Evolutionary conservation across 768 basidiomycete species (phyloP).

Genomic region (Leucocoprinus sp.): DNA sequence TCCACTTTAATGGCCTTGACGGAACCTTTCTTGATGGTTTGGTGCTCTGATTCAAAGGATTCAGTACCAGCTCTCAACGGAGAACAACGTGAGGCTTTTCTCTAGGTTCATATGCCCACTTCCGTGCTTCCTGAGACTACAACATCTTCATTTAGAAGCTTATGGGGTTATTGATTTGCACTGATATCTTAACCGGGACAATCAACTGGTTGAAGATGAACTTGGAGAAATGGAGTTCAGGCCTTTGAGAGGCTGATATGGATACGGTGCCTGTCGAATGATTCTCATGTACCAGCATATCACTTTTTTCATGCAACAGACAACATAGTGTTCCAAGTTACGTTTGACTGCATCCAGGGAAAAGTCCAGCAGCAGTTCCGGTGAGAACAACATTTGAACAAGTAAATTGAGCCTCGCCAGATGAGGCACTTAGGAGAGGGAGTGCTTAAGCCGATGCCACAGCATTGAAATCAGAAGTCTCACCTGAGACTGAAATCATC

Average conservation of each 20-base stretch:
- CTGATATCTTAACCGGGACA: background rate
- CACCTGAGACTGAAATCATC: conserved; percentile 38
- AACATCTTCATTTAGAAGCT: background rate
- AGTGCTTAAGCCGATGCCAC: background rate
- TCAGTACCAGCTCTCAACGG: background rate
- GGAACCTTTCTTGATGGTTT: conserved; percentile 34
- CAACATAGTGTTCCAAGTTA: conserved; percentile 7
- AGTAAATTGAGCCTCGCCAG: conserved; percentile 35
- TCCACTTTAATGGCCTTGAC: conserved; percentile 35
- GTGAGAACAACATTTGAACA: conserved; percentile 48
- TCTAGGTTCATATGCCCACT: background rate
- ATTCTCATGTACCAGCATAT: background rate
- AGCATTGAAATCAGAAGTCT: conserved; percentile 13
- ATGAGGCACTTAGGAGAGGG: conserved; percentile 23
- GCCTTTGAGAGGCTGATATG: background rate
- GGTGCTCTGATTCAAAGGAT: conserved; percentile 18
- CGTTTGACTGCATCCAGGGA: conserved; percentile 30
- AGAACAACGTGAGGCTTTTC: background rate
- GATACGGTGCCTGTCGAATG: background rate
- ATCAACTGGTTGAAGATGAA: background rate
- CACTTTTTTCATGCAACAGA: background rate
- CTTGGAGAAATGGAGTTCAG: background rate
- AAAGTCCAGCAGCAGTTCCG: conserved; percentile 36
- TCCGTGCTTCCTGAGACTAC: background rate
- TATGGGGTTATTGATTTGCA: conserved; percentile 4